Percentiles rank a stretch among this genome's conserved stretches.
These are phyloP conservation scores for Xylaria scruposa DNA, from an alignment of 495 filamentous ascomycete genomes.

Conservation along the genomic window DNA sequence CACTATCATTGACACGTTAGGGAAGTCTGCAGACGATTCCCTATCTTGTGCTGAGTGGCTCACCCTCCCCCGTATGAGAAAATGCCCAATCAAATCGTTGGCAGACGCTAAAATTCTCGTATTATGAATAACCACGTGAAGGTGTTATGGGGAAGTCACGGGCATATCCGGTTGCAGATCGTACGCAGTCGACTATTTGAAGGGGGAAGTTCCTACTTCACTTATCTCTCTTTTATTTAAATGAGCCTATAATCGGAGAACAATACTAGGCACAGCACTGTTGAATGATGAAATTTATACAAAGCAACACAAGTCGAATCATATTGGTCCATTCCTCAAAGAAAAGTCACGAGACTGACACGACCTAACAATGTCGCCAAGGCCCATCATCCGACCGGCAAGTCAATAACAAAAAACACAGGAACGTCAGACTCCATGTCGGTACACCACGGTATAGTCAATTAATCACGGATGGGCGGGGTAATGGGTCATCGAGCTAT, in stretches of 20 bases:
- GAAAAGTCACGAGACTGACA: not conserved
- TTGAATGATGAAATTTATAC: not conserved
- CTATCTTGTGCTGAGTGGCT: conserved; percentile 7
- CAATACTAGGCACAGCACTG: not conserved
- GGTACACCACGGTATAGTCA: not conserved
- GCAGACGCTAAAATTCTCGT: conserved; percentile 1
- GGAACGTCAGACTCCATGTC: not conserved
- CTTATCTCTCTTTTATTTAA: not conserved
- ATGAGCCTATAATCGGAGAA: not conserved
- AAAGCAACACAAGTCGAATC: not conserved
- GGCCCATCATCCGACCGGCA: not conserved
- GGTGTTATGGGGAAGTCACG: not conserved
- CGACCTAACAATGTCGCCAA: not conserved
- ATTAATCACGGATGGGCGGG: not conserved
- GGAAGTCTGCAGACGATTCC: not conserved
- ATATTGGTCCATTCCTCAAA: not conserved
- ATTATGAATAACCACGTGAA: conserved; percentile 22
- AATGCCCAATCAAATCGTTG: conserved; percentile 18
- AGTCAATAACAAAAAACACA: not conserved
- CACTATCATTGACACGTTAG: not conserved
- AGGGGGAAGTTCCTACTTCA: not conserved
- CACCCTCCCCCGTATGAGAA: not conserved
- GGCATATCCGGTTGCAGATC: conserved; percentile 3
- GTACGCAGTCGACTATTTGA: conserved; percentile 14
- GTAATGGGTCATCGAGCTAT: not conserved